Conservation (phyloP, 2,329 filamentous ascomycete species). For the Neonectria punicea region DNA sequence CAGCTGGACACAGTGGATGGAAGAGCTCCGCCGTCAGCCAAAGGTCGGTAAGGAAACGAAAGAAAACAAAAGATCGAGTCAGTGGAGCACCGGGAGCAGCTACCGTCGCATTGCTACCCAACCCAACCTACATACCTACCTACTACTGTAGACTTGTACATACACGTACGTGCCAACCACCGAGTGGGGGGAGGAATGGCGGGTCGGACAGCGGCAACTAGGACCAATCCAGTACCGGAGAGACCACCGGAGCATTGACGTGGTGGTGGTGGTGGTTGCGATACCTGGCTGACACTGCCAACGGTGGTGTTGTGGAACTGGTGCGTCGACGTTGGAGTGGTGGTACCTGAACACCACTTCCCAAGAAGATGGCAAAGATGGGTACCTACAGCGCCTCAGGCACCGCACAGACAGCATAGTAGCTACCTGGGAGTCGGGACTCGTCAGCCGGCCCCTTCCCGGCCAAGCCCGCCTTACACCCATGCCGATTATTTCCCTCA, state of each 20-base stretch:
- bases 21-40: conserved; percentile 23
- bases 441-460: conserved; percentile 14
- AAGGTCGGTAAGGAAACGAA: conserved; percentile 27
- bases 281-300: too few species aligned
- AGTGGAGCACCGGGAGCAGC: conserved; percentile 24
- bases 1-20: conserved; percentile 24
- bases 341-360: conserved; percentile 17
- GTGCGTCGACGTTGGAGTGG: neutral
- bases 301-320: neutral
- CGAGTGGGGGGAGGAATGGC: conserved; percentile 14
- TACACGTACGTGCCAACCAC: neutral
- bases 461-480: neutral
- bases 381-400: conserved; percentile 5
- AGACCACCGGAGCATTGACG: conserved; percentile 3
- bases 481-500: neutral
- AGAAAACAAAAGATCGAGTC: conserved; percentile 17
- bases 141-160: too few species aligned
- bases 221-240: conserved; percentile 18
- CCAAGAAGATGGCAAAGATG: neutral
- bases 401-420: neutral
- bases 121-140: conserved; percentile 11
- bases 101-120: conserved; percentile 46
- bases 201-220: conserved; percentile 26
- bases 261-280: too few species aligned
- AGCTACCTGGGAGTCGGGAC: neutral